Evolutionary conservation across 495 filamentous ascomycete genomes (phyloP).

Genomic region (Chaetomium cochliodes): DNA sequence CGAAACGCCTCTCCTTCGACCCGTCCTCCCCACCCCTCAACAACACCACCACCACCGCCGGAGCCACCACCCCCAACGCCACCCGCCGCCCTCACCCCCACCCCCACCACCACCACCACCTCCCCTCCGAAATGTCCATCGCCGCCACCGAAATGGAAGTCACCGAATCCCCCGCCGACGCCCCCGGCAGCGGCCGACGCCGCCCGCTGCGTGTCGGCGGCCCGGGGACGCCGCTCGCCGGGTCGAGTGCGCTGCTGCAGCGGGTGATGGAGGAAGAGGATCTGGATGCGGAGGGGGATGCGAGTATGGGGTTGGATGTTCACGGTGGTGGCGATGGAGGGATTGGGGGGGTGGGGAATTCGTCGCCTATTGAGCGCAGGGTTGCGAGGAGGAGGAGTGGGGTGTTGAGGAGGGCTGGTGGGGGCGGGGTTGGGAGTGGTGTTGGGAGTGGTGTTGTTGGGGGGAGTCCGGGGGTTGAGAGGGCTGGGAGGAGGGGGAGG

Average conservation of each 20-base stretch:
- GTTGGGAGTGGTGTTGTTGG: background rate
- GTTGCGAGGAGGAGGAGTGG: constrained; percentile 26
- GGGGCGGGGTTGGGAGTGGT: too few relatives aligned
- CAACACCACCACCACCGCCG: background rate
- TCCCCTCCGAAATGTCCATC: background rate
- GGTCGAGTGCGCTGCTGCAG: constrained; percentile 36
- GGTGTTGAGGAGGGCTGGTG: background rate
- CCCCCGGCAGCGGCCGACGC: constrained; percentile 47
- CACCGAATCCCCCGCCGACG: constrained; percentile 48
- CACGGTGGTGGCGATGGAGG: constrained; percentile 7
- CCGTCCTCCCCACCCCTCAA: constrained; percentile 15
- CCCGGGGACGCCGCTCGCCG: constrained; percentile 27
- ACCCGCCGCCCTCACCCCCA: background rate
- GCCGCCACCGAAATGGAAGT: constrained; percentile 37
- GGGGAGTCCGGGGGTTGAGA: background rate
- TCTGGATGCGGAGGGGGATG: constrained; percentile 9
- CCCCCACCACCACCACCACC: background rate
- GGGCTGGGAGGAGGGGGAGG: constrained; percentile 18
- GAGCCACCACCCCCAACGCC: constrained; percentile 3
- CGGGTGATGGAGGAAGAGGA: constrained; percentile 32
- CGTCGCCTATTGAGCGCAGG: constrained; percentile 43
- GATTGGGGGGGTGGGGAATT: constrained; percentile 24
- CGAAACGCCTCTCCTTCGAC: constrained; percentile 16
- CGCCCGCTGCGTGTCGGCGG: constrained; percentile 32
- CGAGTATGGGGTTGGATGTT: constrained; percentile 5